phyloP scores from a whole-genome alignment of 768 basidiomycete species.

The Rhizopogon salebrosus region DNA sequence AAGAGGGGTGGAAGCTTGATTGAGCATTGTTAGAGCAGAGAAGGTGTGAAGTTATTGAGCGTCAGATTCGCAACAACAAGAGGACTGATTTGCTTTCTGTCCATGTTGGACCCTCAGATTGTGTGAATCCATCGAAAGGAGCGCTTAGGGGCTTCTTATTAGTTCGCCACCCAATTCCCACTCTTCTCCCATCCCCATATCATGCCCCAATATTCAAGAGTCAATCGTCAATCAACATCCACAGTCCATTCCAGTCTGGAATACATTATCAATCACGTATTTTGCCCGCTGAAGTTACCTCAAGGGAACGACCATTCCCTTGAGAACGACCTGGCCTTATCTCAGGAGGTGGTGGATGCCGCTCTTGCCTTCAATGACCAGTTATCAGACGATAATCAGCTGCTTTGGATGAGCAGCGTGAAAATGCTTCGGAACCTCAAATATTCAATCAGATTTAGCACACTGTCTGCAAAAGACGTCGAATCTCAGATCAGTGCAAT shows the following conservation, averaged over 20 bases:
- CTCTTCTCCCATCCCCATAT: background rate
- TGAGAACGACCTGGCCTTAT: constrained; percentile 22
- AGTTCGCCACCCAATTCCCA: background rate
- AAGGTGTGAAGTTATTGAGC: background rate
- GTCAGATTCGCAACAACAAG: background rate
- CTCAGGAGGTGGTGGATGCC: constrained; percentile 12
- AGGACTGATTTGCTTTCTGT: too few species aligned
- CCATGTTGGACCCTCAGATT: too few species aligned
- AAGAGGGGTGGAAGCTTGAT: constrained; percentile 61
- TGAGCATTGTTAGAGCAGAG: constrained; percentile 83
- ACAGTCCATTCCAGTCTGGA: background rate
- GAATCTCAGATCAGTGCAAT: constrained; percentile 15
- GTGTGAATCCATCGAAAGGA: too few species aligned
- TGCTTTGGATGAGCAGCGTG: constrained; percentile 25
- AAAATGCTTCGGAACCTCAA: constrained; percentile 27
- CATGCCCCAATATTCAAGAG: background rate
- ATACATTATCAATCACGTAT: constrained; percentile 39
- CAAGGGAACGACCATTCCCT: constrained; percentile 26
- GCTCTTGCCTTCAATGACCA: constrained; percentile 14
- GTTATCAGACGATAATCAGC: constrained; percentile 2
- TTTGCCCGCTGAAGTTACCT: constrained; percentile 38
- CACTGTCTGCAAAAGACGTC: constrained; percentile 10
- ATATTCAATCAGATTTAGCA: background rate
- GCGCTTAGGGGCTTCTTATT: background rate
- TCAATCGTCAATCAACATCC: too few species aligned